Evolutionary conservation across 192 early-diverging fungal species (phyloP).

Genomic region (Coemansia sp.): DNA sequence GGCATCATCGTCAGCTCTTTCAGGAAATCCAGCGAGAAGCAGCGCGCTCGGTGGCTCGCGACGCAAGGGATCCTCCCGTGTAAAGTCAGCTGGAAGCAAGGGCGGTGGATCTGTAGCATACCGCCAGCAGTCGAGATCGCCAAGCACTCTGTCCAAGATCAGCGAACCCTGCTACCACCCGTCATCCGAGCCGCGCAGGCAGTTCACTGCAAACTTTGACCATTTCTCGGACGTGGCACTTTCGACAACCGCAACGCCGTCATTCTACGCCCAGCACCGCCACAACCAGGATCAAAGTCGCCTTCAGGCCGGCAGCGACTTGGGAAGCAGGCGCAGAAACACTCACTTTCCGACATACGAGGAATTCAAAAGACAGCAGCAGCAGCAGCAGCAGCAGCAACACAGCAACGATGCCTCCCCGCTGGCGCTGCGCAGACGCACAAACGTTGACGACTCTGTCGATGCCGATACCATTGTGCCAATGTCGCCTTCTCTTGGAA

Average conservation of each 20-base stretch:
- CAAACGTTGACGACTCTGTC: constrained; percentile 9
- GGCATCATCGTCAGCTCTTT: constrained; percentile 24
- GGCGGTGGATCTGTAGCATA: background rate
- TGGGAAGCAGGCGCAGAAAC: background rate
- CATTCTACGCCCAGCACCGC: constrained; percentile 9
- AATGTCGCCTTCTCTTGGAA: constrained; percentile 8
- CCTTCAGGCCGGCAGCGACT: background rate
- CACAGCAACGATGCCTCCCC: background rate
- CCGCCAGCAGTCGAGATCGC: constrained; percentile 28
- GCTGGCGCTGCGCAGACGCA: background rate
- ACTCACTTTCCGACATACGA: constrained; percentile 38
- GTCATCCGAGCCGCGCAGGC: constrained; percentile 30
- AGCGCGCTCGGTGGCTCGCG: constrained; percentile 9
- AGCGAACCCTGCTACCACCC: constrained; percentile 51
- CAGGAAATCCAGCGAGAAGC: constrained; percentile 8
- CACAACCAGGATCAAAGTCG: background rate
- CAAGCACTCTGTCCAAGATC: constrained; percentile 45
- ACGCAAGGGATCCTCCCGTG: constrained; percentile 7
- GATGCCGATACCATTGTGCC: constrained; percentile 1
- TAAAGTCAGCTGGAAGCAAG: background rate
- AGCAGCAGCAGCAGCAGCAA: constrained; percentile 12
- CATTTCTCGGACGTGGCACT: constrained; percentile 49
- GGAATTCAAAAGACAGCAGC: constrained; percentile 33
- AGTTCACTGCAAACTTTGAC: constrained; percentile 33
- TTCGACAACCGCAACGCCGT: constrained; percentile 24